A percentile compares a stretch with the other conserved stretches of the same genome.
phyloP scores from a whole-genome alignment of 345 rosid genomes.

The Pelargonium nanum region DNA sequence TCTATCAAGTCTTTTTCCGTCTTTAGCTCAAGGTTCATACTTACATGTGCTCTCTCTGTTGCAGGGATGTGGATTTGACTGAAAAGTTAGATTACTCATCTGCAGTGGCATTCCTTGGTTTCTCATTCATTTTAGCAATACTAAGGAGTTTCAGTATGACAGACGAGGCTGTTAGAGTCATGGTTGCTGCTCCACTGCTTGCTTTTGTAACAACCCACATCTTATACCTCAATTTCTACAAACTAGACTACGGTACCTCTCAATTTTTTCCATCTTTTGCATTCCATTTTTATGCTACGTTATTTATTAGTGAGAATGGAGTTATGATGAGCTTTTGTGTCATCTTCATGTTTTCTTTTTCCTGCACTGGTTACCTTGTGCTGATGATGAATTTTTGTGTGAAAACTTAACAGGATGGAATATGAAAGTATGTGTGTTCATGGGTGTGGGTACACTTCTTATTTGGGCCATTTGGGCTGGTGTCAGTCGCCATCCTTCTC shows the following conservation, averaged over 20 bases:
- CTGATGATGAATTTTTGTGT: background rate
- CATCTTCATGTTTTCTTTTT: background rate
- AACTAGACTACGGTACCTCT: constrained; percentile 59
- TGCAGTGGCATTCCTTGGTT: constrained; percentile 62
- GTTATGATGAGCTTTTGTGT: too few species aligned
- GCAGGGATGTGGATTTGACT: constrained; percentile 73
- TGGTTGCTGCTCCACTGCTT: constrained; percentile 72
- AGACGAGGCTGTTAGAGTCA: constrained; percentile 70
- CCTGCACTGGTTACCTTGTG: background rate
- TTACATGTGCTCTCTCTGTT: background rate
- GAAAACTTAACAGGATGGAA: constrained; percentile 44
- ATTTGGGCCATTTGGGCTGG: constrained; percentile 85
- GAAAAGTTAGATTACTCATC: constrained; percentile 79
- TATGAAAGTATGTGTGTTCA: constrained; percentile 54
- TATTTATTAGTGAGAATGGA: too few species aligned
- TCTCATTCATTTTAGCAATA: constrained; percentile 52
- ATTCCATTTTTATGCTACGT: too few species aligned
- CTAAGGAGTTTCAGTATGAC: constrained; percentile 52
- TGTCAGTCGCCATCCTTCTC: constrained; percentile 52
- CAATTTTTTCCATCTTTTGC: background rate
- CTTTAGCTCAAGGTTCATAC: too few species aligned
- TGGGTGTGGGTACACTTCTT: constrained; percentile 55
- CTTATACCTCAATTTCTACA: constrained; percentile 66
- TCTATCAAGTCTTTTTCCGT: background rate
- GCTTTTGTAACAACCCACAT: constrained; percentile 81